phyloP scores from a whole-genome alignment of 441 rosid species.

The Populus hybrid region DNA sequence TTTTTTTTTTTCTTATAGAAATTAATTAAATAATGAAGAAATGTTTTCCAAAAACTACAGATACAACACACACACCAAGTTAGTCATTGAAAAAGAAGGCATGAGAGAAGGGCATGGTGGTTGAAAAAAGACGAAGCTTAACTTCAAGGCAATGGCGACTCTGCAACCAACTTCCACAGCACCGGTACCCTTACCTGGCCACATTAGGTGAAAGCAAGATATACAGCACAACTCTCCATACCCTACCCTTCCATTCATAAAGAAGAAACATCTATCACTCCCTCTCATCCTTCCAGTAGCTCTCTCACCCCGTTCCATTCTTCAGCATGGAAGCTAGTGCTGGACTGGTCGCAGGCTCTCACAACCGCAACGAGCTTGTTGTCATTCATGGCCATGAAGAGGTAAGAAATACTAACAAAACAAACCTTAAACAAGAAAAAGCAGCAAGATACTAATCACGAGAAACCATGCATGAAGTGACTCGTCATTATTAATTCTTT shows the following conservation, averaged over 20 bases:
- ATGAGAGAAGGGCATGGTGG: constrained; percentile 23
- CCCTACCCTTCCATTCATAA: constrained; percentile 31
- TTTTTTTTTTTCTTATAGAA: no score
- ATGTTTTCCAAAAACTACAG: background rate
- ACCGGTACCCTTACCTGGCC: constrained; percentile 24
- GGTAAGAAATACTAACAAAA: constrained; percentile 32
- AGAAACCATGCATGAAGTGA: background rate
- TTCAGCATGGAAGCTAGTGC: constrained; percentile 91
- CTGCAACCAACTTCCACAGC: constrained; percentile 55
- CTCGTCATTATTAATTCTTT: background rate
- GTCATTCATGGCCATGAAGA: constrained; percentile 97
- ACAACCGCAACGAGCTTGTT: constrained; percentile 96
- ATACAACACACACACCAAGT: background rate
- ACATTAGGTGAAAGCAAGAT: constrained; percentile 39
- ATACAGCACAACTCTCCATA: background rate
- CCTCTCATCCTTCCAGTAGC: constrained; percentile 9
- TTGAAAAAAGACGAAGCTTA: constrained; percentile 63
- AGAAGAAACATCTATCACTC: constrained; percentile 25
- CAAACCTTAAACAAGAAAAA: background rate
- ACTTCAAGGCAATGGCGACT: constrained; percentile 93
- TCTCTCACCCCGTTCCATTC: background rate
- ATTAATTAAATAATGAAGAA: background rate
- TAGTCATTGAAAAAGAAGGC: background rate
- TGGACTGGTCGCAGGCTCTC: constrained; percentile 97
- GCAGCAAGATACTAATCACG: background rate